A percentile compares a stretch with the other conserved stretches of the same genome.
Conservation (phyloP, 331 rosid genomes). For the Spiraea crenata region DNA sequence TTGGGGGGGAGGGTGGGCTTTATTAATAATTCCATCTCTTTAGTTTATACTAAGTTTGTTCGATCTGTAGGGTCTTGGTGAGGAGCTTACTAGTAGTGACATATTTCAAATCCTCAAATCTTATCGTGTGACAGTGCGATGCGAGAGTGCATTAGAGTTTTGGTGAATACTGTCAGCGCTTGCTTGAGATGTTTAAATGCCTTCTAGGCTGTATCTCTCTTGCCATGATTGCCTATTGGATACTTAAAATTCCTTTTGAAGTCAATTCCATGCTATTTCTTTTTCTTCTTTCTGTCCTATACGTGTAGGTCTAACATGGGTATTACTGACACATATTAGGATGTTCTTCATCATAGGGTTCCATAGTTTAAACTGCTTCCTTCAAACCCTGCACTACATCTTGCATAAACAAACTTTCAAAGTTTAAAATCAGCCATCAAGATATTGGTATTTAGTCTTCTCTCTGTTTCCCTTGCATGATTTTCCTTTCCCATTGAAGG, state of each 20-base stretch:
- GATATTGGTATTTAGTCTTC: neutral
- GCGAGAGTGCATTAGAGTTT: neutral
- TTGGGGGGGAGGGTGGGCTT: neutral
- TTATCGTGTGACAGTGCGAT: neutral
- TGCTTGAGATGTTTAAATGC: conserved; percentile 1
- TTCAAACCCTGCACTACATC: neutral
- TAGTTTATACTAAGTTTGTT: neutral
- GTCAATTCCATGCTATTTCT: neutral
- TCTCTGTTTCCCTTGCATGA: neutral
- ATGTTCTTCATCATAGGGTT: neutral
- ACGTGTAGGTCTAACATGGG: neutral
- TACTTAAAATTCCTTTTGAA: neutral
- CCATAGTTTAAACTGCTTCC: neutral
- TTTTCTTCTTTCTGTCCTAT: neutral
- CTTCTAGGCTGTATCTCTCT: neutral
- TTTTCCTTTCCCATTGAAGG: neutral
- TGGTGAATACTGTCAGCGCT: neutral
- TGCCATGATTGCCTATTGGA: neutral
- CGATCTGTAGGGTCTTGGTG: neutral
- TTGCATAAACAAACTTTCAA: neutral
- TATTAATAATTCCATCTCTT: neutral
- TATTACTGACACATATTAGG: conserved; percentile 1
- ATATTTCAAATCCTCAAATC: neutral
- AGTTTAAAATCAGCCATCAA: neutral
- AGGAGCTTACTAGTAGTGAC: neutral